A percentile compares a stretch with the other conserved stretches of the same genome.
Evolutionary conservation across 768 basidiomycete genomes (phyloP).

Genomic region (Lactifluus echinatus): DNA sequence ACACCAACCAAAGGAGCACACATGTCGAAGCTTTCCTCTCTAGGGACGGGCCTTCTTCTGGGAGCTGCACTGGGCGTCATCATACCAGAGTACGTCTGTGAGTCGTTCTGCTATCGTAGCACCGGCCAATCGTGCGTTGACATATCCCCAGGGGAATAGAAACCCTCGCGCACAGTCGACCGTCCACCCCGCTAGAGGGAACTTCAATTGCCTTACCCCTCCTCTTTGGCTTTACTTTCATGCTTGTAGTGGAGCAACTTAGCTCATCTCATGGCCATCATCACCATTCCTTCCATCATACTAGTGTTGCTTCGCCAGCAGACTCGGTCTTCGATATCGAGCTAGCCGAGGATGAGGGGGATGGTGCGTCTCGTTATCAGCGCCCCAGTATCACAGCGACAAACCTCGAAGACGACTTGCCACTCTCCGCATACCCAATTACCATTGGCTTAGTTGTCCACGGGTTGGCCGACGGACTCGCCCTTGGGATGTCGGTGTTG

Average conservation of each 20-base stretch:
- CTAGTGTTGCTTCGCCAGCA: conserved; percentile 21
- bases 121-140: not conserved
- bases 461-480: conserved; percentile 86
- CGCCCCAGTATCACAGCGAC: conserved; percentile 8
- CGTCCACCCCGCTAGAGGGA: conserved; percentile 31
- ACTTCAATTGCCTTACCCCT: conserved; percentile 57
- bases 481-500: conserved; percentile 72
- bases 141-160: conserved; percentile 58
- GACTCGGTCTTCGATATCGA: conserved; percentile 54
- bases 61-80: conserved; percentile 89
- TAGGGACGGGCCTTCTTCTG: conserved; percentile 79
- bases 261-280: conserved; percentile 40
- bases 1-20: conserved; percentile 28
- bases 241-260: conserved; percentile 64
- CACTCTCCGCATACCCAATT: conserved; percentile 51
- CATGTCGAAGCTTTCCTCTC: conserved; percentile 39
- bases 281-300: conserved; percentile 24
- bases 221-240: conserved; percentile 50
- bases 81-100: conserved; percentile 74
- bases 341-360: conserved; percentile 36
- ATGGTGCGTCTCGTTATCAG: conserved; percentile 17
- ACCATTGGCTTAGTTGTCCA: conserved; percentile 85
- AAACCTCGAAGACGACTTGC: conserved; percentile 14
- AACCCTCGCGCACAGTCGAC: conserved; percentile 32
- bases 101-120: not conserved